Evolutionary conservation across 176 grass and related monocot genomes (phyloP), one percentile per base, ranked within the genome.

Genomic region (Oryza glaberrima): DNA sequence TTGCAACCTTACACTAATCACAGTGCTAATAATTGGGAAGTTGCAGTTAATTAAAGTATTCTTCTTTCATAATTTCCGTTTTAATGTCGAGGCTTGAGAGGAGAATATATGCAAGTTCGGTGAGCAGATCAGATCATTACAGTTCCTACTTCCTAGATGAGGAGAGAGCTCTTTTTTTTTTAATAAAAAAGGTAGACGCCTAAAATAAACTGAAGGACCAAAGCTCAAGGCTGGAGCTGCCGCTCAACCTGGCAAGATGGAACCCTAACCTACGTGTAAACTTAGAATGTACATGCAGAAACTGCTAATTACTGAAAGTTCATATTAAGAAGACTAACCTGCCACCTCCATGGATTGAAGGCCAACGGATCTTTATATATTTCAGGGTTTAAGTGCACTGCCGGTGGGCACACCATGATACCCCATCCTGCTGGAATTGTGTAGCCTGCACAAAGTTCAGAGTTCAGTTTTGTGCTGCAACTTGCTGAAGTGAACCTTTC

Each of bases 381-480:
- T 38, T 97, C 92, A 34, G 92, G 83, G 87, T 97, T 92, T 45
- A 97, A 49, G 79, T 97, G 94, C 80, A 97, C 92, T 11, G 94
- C 82, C 19, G 94, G 94, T 54, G 90, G 85, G 75, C 94, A 94
- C 40, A 97, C 82, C 94, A 97, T 97, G 15, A 97, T 76, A n/a
- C 83, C 89, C 94, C 94, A 97, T 89, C 94, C 94, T 54, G 79
- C 85, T 45, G 94, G 94, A 81, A 97, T 94, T 26, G 92, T 97
- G 48, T 90, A 94, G 81, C 94, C 94, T 97, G 89, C 52, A 45
- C 30, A 76, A 40, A 75, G 26, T 19, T 23, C 34, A 70, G 69
- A 86, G 71, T 85, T 52, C 61, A 82, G 67, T 83, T 83, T 41
- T 41, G 40, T 73, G 17, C 26, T 10, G 22, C 77, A 73, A 78